A percentile compares a stretch with the other conserved stretches of the same genome.
Evolutionary conservation across 192 early-diverging fungal species (phyloP).

Genomic region (Coemansia sp.): DNA sequence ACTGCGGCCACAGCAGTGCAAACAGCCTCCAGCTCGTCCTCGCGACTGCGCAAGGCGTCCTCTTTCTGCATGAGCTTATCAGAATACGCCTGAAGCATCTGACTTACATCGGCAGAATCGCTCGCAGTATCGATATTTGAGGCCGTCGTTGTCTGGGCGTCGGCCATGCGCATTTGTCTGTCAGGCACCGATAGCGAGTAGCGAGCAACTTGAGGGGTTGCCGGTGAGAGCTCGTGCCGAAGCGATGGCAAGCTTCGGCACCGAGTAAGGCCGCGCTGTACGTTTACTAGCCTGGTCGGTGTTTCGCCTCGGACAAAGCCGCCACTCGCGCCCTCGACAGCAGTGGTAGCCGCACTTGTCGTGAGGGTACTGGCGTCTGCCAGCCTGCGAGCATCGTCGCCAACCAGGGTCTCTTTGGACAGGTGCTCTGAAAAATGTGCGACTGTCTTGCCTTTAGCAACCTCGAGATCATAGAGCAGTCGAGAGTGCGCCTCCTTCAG

Average conservation of each 20-base stretch:
- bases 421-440: not conserved
- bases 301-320: not conserved
- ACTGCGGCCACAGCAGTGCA: conserved; percentile 14
- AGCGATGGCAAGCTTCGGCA: conserved; percentile 18
- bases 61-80: conserved; percentile 53
- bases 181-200: no score
- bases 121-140: not conserved
- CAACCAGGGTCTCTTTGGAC: conserved; percentile 8
- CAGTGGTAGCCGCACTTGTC: conserved; percentile 23
- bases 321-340: conserved; percentile 3
- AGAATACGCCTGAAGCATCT: conserved; percentile 48
- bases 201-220: not conserved
- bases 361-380: conserved; percentile 13
- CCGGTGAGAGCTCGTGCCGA: not conserved
- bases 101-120: conserved; percentile 10
- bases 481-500: conserved; percentile 5
- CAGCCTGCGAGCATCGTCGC: conserved; percentile 25
- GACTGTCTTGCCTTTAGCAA: not conserved
- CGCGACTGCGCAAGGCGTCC: conserved; percentile 49
- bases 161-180: not conserved
- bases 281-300: not conserved
- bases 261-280: conserved; percentile 6
- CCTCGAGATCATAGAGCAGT: conserved; percentile 13
- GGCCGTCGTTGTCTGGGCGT: conserved; percentile 42
- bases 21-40: conserved; percentile 50